phyloP scores from a whole-genome alignment of 2,329 filamentous ascomycete genomes.

The Colletotrichum destructivum region DNA sequence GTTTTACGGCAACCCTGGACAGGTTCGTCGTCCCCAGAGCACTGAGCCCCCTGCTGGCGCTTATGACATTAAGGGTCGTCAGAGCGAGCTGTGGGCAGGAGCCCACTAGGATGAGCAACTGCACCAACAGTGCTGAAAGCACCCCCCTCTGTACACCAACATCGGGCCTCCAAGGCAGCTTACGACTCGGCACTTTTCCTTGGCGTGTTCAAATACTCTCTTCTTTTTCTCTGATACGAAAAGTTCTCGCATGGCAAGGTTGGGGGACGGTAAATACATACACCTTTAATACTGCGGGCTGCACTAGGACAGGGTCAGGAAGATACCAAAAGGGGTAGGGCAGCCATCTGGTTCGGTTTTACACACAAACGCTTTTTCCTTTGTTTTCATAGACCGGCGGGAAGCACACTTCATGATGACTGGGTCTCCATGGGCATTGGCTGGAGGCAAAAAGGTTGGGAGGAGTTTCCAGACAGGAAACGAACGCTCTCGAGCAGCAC shows the following conservation, averaged over 20 bases:
- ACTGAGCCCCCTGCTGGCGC: conserved; percentile 74
- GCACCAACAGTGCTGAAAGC: neutral
- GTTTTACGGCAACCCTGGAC: conserved; percentile 78
- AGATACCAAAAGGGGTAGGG: conserved; percentile 37
- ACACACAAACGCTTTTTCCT: conserved; percentile 34
- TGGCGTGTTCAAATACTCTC: conserved; percentile 4
- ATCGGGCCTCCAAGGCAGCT: neutral
- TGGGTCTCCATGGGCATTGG: conserved; percentile 36
- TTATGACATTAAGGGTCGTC: conserved; percentile 74
- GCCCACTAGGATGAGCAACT: conserved; percentile 56
- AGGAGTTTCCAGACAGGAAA: conserved; percentile 39
- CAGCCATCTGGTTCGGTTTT: conserved; percentile 36
- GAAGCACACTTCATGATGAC: conserved; percentile 41
- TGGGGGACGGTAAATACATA: conserved; percentile 43
- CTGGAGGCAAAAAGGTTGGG: conserved; percentile 36
- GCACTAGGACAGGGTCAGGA: conserved; percentile 31
- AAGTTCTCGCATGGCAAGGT: conserved; percentile 42
- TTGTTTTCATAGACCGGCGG: conserved; percentile 41
- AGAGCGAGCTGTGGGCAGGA: conserved; percentile 68
- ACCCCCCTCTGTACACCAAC: neutral
- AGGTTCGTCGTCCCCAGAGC: conserved; percentile 81
- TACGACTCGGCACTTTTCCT: conserved; percentile 1
- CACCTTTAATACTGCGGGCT: conserved; percentile 43
- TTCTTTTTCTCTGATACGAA: conserved; percentile 24
- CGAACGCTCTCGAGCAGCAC: conserved; percentile 18